A percentile compares a stretch with the other conserved stretches of the same genome.
phyloP scores from a whole-genome alignment of 257 asterid genomes.

The Catharanthus roseus region DNA sequence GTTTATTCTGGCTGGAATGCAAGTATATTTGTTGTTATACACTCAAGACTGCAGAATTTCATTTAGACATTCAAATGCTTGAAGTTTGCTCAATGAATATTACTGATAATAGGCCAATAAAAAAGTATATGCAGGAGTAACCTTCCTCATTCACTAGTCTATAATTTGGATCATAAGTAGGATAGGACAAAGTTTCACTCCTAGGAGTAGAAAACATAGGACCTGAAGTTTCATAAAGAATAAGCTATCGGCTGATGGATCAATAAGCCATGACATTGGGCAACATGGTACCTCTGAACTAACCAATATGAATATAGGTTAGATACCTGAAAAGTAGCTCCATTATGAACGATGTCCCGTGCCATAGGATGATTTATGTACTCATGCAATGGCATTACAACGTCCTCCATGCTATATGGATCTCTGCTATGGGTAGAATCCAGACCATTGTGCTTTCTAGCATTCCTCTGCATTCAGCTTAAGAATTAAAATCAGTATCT shows the following conservation, averaged over 20 bases:
- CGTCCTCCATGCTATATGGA: slow-evolving; percentile 66
- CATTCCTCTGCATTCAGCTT: slow-evolving; percentile 66
- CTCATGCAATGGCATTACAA: slow-evolving; percentile 77
- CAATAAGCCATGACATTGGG: neutral
- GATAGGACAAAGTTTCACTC: neutral
- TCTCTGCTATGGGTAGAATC: slow-evolving; percentile 33
- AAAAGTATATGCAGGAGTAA: neutral
- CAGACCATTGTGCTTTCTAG: slow-evolving; percentile 48
- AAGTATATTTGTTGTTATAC: neutral
- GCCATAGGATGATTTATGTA: slow-evolving; percentile 77
- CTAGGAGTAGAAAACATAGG: neutral
- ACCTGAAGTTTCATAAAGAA: neutral
- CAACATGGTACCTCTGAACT: neutral
- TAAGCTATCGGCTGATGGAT: neutral
- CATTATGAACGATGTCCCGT: slow-evolving; percentile 78
- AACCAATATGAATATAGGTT: neutral
- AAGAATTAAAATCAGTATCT: slow-evolving; percentile 5
- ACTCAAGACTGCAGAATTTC: neutral
- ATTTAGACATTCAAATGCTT: neutral
- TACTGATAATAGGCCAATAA: neutral
- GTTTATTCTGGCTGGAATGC: neutral
- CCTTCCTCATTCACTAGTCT: neutral
- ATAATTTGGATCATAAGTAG: neutral
- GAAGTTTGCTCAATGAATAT: neutral
- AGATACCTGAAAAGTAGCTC: slow-evolving; percentile 94